Evolutionary conservation across 441 rosid genomes (phyloP), one percentile per base, ranked within the genome.

Genomic region (Bruguiera hainesii): DNA sequence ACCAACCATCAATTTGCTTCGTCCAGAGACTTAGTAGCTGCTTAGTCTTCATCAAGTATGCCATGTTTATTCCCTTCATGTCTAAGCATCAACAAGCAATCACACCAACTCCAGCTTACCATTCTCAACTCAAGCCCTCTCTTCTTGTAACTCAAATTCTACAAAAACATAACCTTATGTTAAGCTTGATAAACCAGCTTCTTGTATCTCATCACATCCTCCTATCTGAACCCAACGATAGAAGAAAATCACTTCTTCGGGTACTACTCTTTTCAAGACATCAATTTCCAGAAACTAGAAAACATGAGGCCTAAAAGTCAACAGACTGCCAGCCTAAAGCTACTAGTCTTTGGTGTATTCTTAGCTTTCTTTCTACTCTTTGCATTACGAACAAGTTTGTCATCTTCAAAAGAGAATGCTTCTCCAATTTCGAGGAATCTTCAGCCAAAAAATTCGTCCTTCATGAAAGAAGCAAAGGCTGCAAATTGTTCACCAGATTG

Each of bases 281-380:
- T 13, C 31, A 10, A 35, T 5, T 51, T 42, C 48, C 4, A 42
- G 48, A 23, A 20, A 55, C 11, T 18, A 21, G 52, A 33, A 60
- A 75, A 69, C 63, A 84, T 89, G 97, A 89, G 93, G 85, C 67
- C 94, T 65, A 89, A 83, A 76, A 59, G 73, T 65, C 85, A 76
- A 62, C 85, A 80, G 60, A 72, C 78, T 61, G 70, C 84, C 42
- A 74, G 78, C 71, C 74, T 79, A 50, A 90, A 89, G 81, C 71
- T 89, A 75, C 88, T 93, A 63, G 68, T 87, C 18, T 69, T 86
- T 10, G 84, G 83, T 58, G 76, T 86, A 56, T 80, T 93, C 53
- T 65, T 91, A 46, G 80, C 87, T 26, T 87, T 87, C 62, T 57
- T 84, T 56, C 70, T 93, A 42, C 75, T 90, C 57, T 84, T 90